phyloP scores from a whole-genome alignment of 306 rosid genomes.

The Arachis hypogaea region DNA sequence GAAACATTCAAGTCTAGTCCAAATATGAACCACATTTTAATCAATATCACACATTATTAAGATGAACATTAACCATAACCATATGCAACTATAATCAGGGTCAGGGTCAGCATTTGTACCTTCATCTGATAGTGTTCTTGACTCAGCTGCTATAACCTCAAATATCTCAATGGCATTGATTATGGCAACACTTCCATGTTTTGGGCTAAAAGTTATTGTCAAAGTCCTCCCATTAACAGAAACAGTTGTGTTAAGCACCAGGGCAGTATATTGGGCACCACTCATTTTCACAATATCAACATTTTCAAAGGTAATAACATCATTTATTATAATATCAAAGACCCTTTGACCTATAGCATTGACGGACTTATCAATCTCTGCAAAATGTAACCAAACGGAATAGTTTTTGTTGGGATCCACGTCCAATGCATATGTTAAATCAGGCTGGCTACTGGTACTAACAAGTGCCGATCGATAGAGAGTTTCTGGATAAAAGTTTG shows the following conservation, averaged over 20 bases:
- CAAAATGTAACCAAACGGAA: conserved; percentile 92
- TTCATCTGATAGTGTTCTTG: conserved; percentile 78
- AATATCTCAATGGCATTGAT: conserved; percentile 88
- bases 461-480: conserved; percentile 77
- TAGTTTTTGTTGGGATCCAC: conserved; percentile 93
- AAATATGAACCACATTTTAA: conserved; percentile 26
- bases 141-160: conserved; percentile 71
- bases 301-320: conserved; percentile 50
- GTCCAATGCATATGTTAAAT: conserved; percentile 67
- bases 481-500: conserved; percentile 90
- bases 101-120: conserved; percentile 50
- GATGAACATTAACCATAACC: conserved; percentile 12
- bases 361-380: conserved; percentile 75
- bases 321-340: conserved; percentile 76
- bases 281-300: conserved; percentile 75
- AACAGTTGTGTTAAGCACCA: conserved; percentile 83
- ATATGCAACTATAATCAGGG: conserved; percentile 1
- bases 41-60: not conserved
- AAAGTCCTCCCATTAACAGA: conserved; percentile 77
- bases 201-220: conserved; percentile 69
- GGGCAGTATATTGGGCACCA: conserved; percentile 73
- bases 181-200: conserved; percentile 58
- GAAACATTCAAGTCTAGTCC: conserved; percentile 27
- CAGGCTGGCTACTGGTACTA: conserved; percentile 67
- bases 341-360: conserved; percentile 71